Conservation (phyloP, 805 yeast genomes). For the Yarrowia sp. region DNA sequence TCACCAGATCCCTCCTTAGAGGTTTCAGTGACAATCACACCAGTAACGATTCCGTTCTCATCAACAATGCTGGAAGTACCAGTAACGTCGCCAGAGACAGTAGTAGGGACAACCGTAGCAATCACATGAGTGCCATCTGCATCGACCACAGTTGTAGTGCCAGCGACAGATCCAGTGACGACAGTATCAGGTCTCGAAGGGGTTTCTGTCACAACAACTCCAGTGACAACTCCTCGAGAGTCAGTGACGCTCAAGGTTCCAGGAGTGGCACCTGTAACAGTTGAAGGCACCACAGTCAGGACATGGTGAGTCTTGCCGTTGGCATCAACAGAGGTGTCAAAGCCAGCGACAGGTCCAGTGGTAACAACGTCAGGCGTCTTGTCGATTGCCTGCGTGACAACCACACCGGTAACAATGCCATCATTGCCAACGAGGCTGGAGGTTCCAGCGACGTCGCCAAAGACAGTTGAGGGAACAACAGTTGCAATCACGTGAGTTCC, state of each 20-base stretch:
- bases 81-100: neutral
- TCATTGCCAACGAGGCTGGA: neutral
- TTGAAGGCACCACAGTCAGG: neutral
- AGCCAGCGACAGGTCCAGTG: neutral
- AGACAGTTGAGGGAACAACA: neutral
- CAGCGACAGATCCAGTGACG: neutral
- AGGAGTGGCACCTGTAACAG: neutral
- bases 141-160: neutral
- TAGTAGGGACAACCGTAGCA: neutral
- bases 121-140: too few species aligned
- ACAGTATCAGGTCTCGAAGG: neutral
- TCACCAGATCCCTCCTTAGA: too few species aligned
- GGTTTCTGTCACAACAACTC: neutral
- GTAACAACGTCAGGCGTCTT: neutral
- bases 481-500: neutral
- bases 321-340: neutral
- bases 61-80: neutral
- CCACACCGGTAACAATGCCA: neutral
- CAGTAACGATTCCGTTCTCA: neutral
- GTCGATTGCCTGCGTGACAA: neutral
- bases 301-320: neutral
- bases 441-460: neutral
- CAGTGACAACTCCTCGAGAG: neutral
- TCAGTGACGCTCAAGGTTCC: neutral
- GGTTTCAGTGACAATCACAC: neutral